These are phyloP conservation scores for Hypocreales sp. DNA, from an alignment of 2,329 filamentous ascomycete species.

Conservation along the genomic window DNA sequence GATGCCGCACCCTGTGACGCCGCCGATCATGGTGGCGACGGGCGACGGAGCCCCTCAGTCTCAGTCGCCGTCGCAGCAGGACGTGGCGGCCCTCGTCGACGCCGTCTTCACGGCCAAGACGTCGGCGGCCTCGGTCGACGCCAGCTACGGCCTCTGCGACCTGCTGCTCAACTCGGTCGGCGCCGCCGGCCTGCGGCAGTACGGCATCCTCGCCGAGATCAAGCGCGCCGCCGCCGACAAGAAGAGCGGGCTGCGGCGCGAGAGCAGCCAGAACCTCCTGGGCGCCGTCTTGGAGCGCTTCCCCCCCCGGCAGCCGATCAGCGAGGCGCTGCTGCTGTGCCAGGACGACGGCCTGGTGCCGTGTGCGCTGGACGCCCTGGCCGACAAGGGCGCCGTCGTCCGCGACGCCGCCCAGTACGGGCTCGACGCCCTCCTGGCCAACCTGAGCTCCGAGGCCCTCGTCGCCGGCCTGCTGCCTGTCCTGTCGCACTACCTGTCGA, in stretches of 20 bases:
- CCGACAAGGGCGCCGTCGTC: constrained; percentile 81
- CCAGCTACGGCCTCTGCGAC: constrained; percentile 45
- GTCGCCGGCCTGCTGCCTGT: constrained; percentile 69
- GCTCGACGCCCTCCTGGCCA: constrained; percentile 71
- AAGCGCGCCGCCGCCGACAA: constrained; percentile 77
- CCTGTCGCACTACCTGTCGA: constrained; percentile 60
- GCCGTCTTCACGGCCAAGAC: constrained; percentile 55
- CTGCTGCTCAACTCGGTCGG: constrained; percentile 38
- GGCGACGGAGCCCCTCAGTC: too few relatives aligned
- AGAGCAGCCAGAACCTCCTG: constrained; percentile 88
- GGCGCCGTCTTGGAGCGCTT: constrained; percentile 89
- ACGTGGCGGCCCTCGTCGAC: constrained; percentile 48
- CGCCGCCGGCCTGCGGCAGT: constrained; percentile 33
- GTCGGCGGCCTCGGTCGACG: constrained; percentile 53
- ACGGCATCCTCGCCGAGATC: constrained; percentile 38
- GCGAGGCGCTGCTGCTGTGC: constrained; percentile 69
- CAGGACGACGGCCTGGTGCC: constrained; percentile 61
- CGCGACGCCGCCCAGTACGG: constrained; percentile 89
- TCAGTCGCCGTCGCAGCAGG: constrained; percentile 47
- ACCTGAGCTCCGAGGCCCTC: constrained; percentile 67
- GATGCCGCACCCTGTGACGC: constrained; percentile 34
- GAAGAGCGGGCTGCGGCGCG: constrained; percentile 73
- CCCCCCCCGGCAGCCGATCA: constrained; percentile 58
- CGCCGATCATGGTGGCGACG: constrained; percentile 31
- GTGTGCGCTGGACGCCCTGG: constrained; percentile 65